phyloP scores from a whole-genome alignment of 2,329 filamentous ascomycete genomes.

The Trichoderma sp. region DNA sequence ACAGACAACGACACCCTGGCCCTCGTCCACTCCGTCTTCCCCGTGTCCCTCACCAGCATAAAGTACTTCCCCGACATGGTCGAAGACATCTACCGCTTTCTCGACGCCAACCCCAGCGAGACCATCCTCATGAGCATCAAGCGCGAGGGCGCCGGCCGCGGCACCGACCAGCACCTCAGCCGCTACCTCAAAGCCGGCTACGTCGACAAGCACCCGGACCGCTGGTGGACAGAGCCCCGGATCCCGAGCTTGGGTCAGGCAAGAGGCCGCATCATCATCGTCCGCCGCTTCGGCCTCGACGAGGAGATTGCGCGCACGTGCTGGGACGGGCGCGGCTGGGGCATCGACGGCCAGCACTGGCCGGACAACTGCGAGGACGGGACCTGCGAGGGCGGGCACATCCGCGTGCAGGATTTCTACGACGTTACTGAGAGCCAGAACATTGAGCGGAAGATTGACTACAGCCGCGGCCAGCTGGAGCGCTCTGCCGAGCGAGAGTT shows the following conservation, averaged over 20 bases:
- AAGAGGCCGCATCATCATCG: constrained; percentile 77
- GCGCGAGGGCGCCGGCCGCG: constrained; percentile 80
- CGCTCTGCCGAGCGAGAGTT: constrained; percentile 59
- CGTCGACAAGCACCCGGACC: constrained; percentile 50
- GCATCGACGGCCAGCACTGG: constrained; percentile 67
- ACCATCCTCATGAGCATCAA: constrained; percentile 85
- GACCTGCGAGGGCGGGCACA: constrained; percentile 63
- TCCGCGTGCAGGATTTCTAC: constrained; percentile 94
- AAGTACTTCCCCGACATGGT: constrained; percentile 78
- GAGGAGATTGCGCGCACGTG: constrained; percentile 48
- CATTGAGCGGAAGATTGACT: constrained; percentile 77
- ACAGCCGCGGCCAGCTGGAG: constrained; percentile 72
- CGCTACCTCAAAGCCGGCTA: constrained; percentile 73
- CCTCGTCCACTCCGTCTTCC: constrained; percentile 88
- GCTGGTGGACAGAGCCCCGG: constrained; percentile 76
- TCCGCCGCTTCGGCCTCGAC: constrained; percentile 75
- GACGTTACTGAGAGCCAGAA: constrained; percentile 73
- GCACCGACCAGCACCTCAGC: constrained; percentile 75
- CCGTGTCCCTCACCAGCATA: constrained; percentile 76
- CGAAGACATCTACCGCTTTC: constrained; percentile 68
- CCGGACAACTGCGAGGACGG: constrained; percentile 85
- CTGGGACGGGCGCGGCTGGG: constrained; percentile 53
- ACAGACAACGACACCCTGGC: constrained; percentile 63
- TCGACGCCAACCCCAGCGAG: constrained; percentile 75
- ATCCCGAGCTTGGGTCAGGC: constrained; percentile 77